Base-by-base conservation (phyloP, 768 basidiomycete genomes). In the Boletus sp. region DNA sequence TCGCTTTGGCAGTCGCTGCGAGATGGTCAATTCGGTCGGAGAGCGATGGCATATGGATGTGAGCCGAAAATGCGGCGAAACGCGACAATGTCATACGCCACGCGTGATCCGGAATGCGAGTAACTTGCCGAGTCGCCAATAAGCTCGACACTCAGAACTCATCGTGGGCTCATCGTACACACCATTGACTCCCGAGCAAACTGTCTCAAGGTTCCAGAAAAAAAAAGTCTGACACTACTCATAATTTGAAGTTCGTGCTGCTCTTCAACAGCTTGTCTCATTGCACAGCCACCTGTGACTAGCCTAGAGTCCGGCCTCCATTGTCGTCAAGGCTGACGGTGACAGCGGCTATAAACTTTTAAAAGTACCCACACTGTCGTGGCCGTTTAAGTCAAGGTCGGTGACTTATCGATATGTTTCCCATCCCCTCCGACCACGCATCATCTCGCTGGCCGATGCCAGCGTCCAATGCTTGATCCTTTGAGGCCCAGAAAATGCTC, bases 21-120 rank as follows among this genome's bases (percentile, higher is more conserved):
- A 92, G 74, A 54, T 84, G 83, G 77, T 91, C 87, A 50, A 87
- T 85, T 60, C 84, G 82, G 69, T 88, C 86, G 14, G 80, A 78
- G 56, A 87, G 80, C 42, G 81, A 78, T 41, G 83, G 70, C 83
- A 85, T 85, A 29, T 37, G 36, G 46, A 46, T 39, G 33, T 41
- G 24, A 3, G 24, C 24, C 24, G 24, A 24, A 24, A 24, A 24
- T 24, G 24, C 24, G 24, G 24, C 24, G 24, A 24, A 24, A 24
- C 24, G 24, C 24, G 24, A 24, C 3, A 24, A 24, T 24, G 24
- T 24, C 24, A 24, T 3, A 24, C 3, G 24, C 24, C 24, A 24
- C 24, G 24, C 24, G 24, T 24, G 24, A 24, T 24, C 24, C 24
- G 24, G 24, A 24, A 24, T 24, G 24, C 24, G 24, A 24, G 24